phyloP scores from a whole-genome alignment of 495 filamentous ascomycete genomes.

The Aspergillus leporis region DNA sequence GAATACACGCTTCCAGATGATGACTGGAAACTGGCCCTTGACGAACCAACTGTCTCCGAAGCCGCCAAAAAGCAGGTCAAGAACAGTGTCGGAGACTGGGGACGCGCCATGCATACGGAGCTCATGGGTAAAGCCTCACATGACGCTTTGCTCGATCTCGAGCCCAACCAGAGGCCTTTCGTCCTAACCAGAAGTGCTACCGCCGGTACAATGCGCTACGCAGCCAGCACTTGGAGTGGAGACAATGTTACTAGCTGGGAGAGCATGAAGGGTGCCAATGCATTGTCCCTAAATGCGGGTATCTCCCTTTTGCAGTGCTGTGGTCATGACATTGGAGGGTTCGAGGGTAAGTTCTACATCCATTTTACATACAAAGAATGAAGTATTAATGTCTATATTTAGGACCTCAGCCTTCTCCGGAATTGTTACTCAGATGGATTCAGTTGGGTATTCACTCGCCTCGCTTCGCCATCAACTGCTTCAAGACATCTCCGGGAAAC shows the following conservation, averaged over 20 bases:
- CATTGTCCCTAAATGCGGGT: constrained; percentile 64
- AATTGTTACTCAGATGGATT: constrained; percentile 69
- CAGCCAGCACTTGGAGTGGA: constrained; percentile 66
- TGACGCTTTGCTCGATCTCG: constrained; percentile 56
- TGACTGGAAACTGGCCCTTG: constrained; percentile 59
- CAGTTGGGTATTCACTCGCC: constrained; percentile 68
- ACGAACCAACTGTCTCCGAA: constrained; percentile 36
- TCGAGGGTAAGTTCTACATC: constrained; percentile 43
- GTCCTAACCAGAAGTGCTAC: constrained; percentile 69
- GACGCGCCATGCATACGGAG: constrained; percentile 63
- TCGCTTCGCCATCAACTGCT: constrained; percentile 74
- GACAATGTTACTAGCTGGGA: constrained; percentile 68
- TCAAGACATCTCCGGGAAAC: constrained; percentile 64
- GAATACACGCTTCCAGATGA: constrained; percentile 69
- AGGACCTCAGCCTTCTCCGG: constrained; percentile 65
- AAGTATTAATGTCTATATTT: constrained; percentile 1
- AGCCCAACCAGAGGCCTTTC: constrained; percentile 59
- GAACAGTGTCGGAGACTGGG: constrained; percentile 59
- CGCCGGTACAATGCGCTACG: constrained; percentile 65
- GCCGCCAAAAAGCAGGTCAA: constrained; percentile 30
- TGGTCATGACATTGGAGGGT: constrained; percentile 72
- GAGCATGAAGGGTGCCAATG: constrained; percentile 66
- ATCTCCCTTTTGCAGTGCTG: constrained; percentile 64
- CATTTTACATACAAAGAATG: neutral
- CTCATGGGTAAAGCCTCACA: constrained; percentile 66